Conservation (phyloP, 495 filamentous ascomycete genomes). For the Aspergillus hancockii region DNA sequence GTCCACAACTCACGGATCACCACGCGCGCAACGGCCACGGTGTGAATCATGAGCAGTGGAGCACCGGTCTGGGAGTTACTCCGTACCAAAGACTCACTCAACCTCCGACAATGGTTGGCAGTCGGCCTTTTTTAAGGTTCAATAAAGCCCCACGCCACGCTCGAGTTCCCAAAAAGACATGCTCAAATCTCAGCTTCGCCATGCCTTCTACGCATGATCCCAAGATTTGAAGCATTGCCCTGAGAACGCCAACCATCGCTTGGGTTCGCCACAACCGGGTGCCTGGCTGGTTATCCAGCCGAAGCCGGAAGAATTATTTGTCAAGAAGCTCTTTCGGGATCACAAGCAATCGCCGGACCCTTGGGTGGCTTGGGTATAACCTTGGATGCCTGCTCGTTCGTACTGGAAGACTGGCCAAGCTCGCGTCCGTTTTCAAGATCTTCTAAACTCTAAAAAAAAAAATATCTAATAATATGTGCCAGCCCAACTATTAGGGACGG, state of each 20-base stretch:
- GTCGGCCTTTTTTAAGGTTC: neutral
- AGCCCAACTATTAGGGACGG: neutral
- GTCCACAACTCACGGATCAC: neutral
- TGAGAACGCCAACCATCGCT: neutral
- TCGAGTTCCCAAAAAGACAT: neutral
- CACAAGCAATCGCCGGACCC: neutral
- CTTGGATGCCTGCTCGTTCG: neutral
- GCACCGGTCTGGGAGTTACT: neutral
- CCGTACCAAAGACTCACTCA: too few species aligned
- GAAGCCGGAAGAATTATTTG: neutral
- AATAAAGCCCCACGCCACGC: neutral
- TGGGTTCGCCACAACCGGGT: neutral
- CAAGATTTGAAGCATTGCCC: neutral
- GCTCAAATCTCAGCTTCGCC: neutral
- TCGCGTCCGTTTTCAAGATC: neutral
- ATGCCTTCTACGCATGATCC: neutral
- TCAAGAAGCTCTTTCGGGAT: neutral
- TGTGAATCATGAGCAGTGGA: neutral
- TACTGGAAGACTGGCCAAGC: neutral
- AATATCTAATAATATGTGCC: neutral
- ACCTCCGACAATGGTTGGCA: too few species aligned
- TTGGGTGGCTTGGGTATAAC: neutral
- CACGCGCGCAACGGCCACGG: neutral
- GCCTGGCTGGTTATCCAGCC: neutral
- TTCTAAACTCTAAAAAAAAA: neutral